Evolutionary conservation across 2,329 filamentous ascomycete genomes (phyloP).

Genomic region (Bipolaris gigantea): DNA sequence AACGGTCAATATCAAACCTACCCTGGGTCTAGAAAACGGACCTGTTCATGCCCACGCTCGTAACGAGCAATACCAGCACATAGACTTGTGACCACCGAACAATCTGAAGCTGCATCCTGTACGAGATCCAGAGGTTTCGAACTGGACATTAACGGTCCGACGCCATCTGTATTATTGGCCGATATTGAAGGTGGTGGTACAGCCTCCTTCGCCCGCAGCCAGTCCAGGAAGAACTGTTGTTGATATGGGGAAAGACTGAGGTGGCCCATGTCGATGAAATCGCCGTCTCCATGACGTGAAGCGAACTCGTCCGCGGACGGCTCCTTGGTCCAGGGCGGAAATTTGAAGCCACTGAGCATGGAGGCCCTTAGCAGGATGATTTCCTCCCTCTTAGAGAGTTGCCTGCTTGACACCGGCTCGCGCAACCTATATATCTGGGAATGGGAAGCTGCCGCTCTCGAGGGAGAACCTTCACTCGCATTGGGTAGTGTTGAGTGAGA

Average conservation of each 20-base stretch:
- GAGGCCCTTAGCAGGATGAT: conserved; percentile 77
- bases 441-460: conserved; percentile 15
- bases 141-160: conserved; percentile 59
- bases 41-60: conserved; percentile 68
- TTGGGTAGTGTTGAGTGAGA: neutral
- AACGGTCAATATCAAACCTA: conserved; percentile 11
- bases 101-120: conserved; percentile 94
- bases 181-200: conserved; percentile 53
- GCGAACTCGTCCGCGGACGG: conserved; percentile 68
- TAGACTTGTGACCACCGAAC: conserved; percentile 93
- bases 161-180: conserved; percentile 28
- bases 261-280: conserved; percentile 69
- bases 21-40: conserved; percentile 43
- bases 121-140: conserved; percentile 74
- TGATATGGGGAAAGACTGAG: conserved; percentile 77
- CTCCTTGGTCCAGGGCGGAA: conserved; percentile 75
- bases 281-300: conserved; percentile 50
- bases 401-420: conserved; percentile 59
- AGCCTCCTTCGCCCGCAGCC: conserved; percentile 76
- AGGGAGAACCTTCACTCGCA: neutral
- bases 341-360: conserved; percentile 77
- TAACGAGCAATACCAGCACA: conserved; percentile 76
- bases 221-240: conserved; percentile 73
- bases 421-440: conserved; percentile 42
- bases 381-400: conserved; percentile 70